Evolutionary conservation across 2,329 filamentous ascomycete species (phyloP).

Genomic region (Fusarium sp.): DNA sequence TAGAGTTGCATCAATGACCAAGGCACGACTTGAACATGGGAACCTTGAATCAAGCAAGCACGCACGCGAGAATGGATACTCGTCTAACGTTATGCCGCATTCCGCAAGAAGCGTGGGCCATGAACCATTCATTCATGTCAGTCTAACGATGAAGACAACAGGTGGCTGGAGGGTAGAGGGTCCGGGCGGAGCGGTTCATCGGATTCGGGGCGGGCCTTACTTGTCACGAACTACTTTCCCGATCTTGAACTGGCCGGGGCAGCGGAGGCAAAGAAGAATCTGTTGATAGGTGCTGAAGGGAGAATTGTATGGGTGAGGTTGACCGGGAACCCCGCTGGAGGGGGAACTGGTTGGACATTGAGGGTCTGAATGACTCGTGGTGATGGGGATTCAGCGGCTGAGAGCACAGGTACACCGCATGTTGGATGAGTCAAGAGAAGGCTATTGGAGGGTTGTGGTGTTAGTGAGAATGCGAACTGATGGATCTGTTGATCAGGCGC

Average conservation of each 20-base stretch:
- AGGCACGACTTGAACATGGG: conserved; percentile 5
- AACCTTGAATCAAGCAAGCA: conserved; percentile 22
- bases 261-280: neutral
- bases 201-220: conserved; percentile 33
- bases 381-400: conserved; percentile 6
- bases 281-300: neutral
- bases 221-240: conserved; percentile 20
- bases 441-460: neutral
- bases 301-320: neutral
- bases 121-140: too few relatives aligned
- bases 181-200: conserved; percentile 29
- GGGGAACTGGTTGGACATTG: conserved; percentile 9
- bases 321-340: conserved; percentile 7
- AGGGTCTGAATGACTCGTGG: conserved; percentile 25
- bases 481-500: conserved; percentile 11
- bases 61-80: conserved; percentile 32
- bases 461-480: conserved; percentile 3
- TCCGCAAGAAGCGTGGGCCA: conserved; percentile 1
- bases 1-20: conserved; percentile 7
- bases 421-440: conserved; percentile 4
- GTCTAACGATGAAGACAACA: too few relatives aligned
- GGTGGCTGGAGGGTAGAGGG: conserved; percentile 27
- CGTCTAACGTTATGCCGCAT: neutral
- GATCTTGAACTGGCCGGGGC: conserved; percentile 28
- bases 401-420: conserved; percentile 29